Base-by-base conservation (phyloP, 2,329 filamentous ascomycete species). In the Colletotrichum sp. region DNA sequence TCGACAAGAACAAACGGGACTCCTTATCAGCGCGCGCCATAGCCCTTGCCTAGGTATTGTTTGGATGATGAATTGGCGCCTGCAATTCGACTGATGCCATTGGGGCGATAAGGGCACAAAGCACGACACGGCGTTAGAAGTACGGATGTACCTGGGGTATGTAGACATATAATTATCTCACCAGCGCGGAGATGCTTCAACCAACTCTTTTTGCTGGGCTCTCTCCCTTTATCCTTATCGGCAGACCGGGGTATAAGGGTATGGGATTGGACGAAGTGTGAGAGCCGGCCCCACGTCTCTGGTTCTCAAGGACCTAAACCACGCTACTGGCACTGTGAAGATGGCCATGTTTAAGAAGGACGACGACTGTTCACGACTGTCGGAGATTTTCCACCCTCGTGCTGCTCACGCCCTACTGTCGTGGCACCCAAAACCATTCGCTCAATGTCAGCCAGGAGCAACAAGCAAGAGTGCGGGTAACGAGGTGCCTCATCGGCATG, bases 71-170 rank as follows among this genome's bases (percentile, higher is more conserved):
- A 62, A 34, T 68, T 75, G 64, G 72, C 57, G 57, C 68, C 22
- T 34, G 65, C 64, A 44, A 44, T 68, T 39, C 36, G 70, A 52
- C 70, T 32, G 44, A 73, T 65, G 57, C 64, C 18, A 76, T 76
- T 76, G 74, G 74, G 65, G 74, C 74, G 70, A 76, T 76, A 76
- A 76, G 74, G 68, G 34, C 64, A 65, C 57, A 65, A 60, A 73
- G 60, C 63, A 57, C 72, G 44, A 59, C 60, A 69, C 44, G 24
- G 48, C 26, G 34, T 32, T 18, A 7, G 44, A 52, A 52, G n/a
- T 13, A 52, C 44, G 44, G 44, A 52, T 52, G n/a, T 52, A 52
- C 44, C 44, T 52, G 44, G 44, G n/a, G 44, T 22, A 52, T 52
- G 44, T 44, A n/a, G 18, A 39, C n/a, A 52, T 22, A 52, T 13